A percentile compares a stretch with the other conserved stretches of the same genome.
Conservation (phyloP, 352 stramenopile genomes). For the Globisporangium abappressorium region DNA sequence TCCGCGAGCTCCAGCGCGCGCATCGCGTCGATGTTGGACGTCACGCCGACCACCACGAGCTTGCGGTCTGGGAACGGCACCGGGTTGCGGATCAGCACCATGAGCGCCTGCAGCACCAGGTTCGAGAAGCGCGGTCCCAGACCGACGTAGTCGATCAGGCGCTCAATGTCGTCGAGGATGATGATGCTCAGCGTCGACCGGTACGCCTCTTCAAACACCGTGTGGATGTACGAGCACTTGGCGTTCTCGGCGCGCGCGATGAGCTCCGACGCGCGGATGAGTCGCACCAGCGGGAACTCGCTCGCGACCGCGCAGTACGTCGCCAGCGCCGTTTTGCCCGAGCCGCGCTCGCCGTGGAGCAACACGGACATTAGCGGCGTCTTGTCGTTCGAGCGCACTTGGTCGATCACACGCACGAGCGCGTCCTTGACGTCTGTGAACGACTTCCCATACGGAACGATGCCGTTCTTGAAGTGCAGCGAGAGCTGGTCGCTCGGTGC, state of each 20-base stretch:
- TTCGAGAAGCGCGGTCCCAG: conserved; percentile 98
- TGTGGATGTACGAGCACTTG: conserved; percentile 95
- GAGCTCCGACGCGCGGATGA: conserved; percentile 97
- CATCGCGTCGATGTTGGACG: conserved; percentile 89
- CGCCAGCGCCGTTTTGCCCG: conserved; percentile 97
- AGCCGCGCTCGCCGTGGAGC: conserved; percentile 91
- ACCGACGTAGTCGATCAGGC: conserved; percentile 97
- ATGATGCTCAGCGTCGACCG: conserved; percentile 98
- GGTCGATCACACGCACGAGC: conserved; percentile 93
- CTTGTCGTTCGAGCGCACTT: conserved; percentile 92
- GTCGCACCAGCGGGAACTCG: conserved; percentile 97
- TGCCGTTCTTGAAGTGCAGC: conserved; percentile 95
- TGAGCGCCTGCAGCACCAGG: conserved; percentile 96
- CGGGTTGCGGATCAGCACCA: conserved; percentile 98
- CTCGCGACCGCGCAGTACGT: conserved; percentile 95
- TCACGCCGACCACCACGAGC: conserved; percentile 96
- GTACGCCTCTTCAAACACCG: conserved; percentile 97
- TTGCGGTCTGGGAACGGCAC: conserved; percentile 92
- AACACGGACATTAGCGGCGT: conserved; percentile 97
- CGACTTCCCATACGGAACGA: conserved; percentile 94
- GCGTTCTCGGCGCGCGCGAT: conserved; percentile 93
- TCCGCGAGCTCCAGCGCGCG: conserved; percentile 92
- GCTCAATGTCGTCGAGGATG: conserved; percentile 99
- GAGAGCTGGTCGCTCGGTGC: conserved; percentile 92
- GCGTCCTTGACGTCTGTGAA: conserved; percentile 94